These are phyloP conservation scores for Salix udensis DNA, from an alignment of 345 rosid species.

Conservation along the genomic window DNA sequence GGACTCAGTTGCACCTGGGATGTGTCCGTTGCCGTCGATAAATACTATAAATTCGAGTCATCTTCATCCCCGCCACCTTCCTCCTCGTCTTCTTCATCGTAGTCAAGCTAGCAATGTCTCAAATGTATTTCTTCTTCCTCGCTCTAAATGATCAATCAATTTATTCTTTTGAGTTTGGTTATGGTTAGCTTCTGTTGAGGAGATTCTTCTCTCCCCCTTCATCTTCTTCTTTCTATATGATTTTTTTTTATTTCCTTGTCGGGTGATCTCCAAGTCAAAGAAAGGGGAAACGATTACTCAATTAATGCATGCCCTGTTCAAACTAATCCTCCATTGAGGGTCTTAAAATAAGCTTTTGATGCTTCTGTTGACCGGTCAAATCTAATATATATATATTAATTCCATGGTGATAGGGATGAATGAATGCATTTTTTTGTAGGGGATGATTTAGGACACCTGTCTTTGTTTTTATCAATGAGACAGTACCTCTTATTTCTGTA, in stretches of 20 bases:
- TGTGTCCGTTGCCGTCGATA: conserved; percentile 76
- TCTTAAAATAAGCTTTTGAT: conserved; percentile 28
- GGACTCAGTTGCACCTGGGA: conserved; percentile 95
- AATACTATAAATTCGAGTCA: conserved; percentile 72
- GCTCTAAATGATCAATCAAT: background rate
- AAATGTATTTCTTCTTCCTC: background rate
- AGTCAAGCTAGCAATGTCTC: background rate
- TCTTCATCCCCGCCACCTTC: conserved; percentile 26
- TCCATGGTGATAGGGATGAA: background rate
- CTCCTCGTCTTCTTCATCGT: conserved; percentile 6
- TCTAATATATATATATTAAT: too few relatives aligned
- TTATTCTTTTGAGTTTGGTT: conserved; percentile 11
- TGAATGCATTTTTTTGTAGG: background rate
- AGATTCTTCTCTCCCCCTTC: background rate
- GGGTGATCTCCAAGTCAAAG: conserved; percentile 19
- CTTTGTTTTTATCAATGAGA: background rate
- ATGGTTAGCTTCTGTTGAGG: background rate
- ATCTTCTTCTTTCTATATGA: too few relatives aligned
- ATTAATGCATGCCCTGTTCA: conserved; percentile 32
- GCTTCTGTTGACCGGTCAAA: conserved; percentile 48
- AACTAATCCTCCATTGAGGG: conserved; percentile 20
- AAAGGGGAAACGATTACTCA: conserved; percentile 20
- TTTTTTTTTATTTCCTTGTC: too few relatives aligned
- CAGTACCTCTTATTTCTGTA: background rate
- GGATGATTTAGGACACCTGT: background rate